Percentiles rank a stretch among this genome's conserved stretches.
These are phyloP conservation scores for Zymoseptoria pseudotritici DNA, from an alignment of 2,329 filamentous ascomycete species.

Conservation along the genomic window DNA sequence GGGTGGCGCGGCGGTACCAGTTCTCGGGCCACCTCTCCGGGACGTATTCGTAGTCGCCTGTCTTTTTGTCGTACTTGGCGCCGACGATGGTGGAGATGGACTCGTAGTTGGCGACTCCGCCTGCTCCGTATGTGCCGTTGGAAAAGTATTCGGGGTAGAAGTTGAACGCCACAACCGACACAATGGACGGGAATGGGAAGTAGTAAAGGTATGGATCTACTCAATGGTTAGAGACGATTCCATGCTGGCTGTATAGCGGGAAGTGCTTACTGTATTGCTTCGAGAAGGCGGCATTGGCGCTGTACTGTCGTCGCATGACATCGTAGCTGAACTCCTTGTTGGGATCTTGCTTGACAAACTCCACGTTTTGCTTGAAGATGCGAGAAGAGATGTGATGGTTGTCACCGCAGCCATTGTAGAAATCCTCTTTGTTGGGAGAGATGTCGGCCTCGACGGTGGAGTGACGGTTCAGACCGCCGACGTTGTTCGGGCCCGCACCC, in stretches of 20 bases:
- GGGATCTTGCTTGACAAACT: conserved; percentile 11
- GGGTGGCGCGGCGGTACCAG: conserved; percentile 25
- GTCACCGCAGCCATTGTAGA: conserved; percentile 29
- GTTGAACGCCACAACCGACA: conserved; percentile 23
- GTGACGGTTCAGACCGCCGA: conserved; percentile 26
- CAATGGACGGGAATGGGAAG: conserved; percentile 29
- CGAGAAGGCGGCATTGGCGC: conserved; percentile 7
- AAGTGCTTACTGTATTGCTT: background rate
- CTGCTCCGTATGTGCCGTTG: conserved; percentile 31
- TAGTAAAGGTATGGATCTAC: conserved; percentile 28
- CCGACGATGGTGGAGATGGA: conserved; percentile 25
- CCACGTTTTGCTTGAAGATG: conserved; percentile 27
- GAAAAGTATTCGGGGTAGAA: conserved; percentile 30
- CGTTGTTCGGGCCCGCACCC: conserved; percentile 15
- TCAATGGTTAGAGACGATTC: too few species aligned
- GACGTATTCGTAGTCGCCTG: conserved; percentile 25
- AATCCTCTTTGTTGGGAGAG: conserved; percentile 29
- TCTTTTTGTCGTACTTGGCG: conserved; percentile 18
- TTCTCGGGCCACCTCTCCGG: conserved; percentile 23
- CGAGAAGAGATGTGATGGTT: conserved; percentile 28
- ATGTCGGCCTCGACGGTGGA: conserved; percentile 26
- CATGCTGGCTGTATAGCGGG: too few species aligned
- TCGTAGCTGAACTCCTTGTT: conserved; percentile 22
- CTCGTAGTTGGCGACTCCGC: conserved; percentile 31
- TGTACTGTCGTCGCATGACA: conserved; percentile 23